Evolutionary conservation across 73 alveolate species (phyloP), one percentile per base, ranked within the genome.

Genomic region (Paramecium biaurelia): DNA sequence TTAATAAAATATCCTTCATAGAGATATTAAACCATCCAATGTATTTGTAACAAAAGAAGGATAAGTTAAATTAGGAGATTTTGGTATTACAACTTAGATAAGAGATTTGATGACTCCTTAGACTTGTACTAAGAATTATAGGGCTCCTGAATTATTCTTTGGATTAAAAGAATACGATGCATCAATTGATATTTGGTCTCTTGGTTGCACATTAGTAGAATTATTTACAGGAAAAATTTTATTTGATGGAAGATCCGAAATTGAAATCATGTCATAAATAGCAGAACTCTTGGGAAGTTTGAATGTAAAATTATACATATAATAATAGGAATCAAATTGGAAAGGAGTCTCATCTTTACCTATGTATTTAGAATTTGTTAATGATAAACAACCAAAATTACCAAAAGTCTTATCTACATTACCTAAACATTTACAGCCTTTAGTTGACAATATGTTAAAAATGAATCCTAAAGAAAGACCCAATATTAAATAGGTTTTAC

Each of bases 11-110:
- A 93, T 96, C 21, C 82, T 96, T n/a, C 99, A 97, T 76, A 92
- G 99, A 87, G 99, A 97, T 93, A 89, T 97, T 42, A 97, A 97
- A 37, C 98, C 99, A n/a, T 89, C 95, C 38, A 97, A 97, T 92
- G 93, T 97, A 35, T 97, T 97, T 85, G 88, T 93, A 20, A 96
- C 96, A 57, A 79, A 70, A 68, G 95, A 95, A 23, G 96, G 97
- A 26, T 92, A 92, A 59, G 95, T 93, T 14, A 95, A 96, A 93
- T 85, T 95, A 43, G 98, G 98, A 5, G 97, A 96, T 59, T 96
- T 96, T 84, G 98, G 98, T 3, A 88, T 96, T 38, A 93, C 98
- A n/a, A 85, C 95, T 58, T 10, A 88, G 38, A 26, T 37, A 6
- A 89, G 58, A n/a, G 85, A 32, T 20, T 28, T 20, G 9, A 63